Conservation (phyloP, 78 protist genomes). For the Dictyostelium citrinum region DNA sequence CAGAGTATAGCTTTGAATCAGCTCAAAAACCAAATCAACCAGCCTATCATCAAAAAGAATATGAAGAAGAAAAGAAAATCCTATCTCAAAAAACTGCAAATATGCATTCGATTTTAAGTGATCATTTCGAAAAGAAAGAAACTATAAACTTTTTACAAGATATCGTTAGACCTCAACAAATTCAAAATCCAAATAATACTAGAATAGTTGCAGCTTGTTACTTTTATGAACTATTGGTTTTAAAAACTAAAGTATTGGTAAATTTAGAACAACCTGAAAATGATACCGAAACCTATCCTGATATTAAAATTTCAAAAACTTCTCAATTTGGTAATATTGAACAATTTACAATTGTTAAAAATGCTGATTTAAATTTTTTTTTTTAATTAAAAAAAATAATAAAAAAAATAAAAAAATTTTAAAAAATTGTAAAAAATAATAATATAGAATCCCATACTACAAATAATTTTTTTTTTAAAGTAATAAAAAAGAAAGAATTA, state of each 20-base stretch:
- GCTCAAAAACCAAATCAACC: background rate
- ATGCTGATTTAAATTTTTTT: background rate
- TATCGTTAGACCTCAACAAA: background rate
- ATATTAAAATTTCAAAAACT: constrained; percentile 57
- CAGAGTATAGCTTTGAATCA: background rate
- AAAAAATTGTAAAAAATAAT: too few relatives aligned
- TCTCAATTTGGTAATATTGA: background rate
- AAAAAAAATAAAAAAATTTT: too few relatives aligned
- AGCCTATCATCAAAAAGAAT: background rate
- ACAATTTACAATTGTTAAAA: background rate
- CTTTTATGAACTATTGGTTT: constrained; percentile 61
- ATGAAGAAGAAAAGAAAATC: background rate
- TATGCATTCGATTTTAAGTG: constrained; percentile 41
- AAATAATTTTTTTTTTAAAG: too few relatives aligned
- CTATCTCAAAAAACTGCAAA: constrained; percentile 45
- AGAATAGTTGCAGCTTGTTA: constrained; percentile 15
- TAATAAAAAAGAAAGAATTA: too few relatives aligned
- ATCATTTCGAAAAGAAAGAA: background rate
- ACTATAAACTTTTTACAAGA: background rate
- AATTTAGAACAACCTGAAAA: constrained; percentile 44
- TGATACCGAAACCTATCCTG: constrained; percentile 30
- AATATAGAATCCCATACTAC: too few relatives aligned
- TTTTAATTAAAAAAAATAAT: background rate
- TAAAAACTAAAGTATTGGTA: constrained; percentile 52
- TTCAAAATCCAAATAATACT: background rate